phyloP scores from a whole-genome alignment of 495 filamentous ascomycete species.

The Aspergillus hancockii region DNA sequence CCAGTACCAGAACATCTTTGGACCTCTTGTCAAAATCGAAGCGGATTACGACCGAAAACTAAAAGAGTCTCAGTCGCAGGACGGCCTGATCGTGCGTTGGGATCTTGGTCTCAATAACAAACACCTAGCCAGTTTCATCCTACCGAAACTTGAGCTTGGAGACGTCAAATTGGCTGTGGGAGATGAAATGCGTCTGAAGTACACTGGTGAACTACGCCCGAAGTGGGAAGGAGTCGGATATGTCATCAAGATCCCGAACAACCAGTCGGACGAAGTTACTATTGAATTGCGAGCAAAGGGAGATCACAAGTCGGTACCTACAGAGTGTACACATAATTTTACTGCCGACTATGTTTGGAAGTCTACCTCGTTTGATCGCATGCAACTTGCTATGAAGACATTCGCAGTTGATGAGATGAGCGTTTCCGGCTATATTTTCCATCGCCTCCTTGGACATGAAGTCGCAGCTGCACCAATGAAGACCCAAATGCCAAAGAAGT shows the following conservation, averaged over 20 bases:
- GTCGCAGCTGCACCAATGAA: constrained; percentile 96
- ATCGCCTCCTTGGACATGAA: constrained; percentile 94
- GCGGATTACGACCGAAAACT: constrained; percentile 99
- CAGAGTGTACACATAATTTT: constrained; percentile 97
- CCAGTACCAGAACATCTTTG: constrained; percentile 99
- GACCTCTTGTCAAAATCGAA: constrained; percentile 97
- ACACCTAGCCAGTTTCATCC: constrained; percentile 90
- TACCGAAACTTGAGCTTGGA: constrained; percentile 95
- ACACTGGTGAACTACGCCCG: constrained; percentile 89
- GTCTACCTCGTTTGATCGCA: constrained; percentile 97
- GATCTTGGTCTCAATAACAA: constrained; percentile 97
- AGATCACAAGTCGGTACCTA: constrained; percentile 91
- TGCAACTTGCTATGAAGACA: constrained; percentile 99
- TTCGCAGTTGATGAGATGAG: constrained; percentile 98
- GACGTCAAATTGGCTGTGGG: constrained; percentile 98
- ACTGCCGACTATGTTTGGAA: constrained; percentile 99
- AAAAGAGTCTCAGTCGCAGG: constrained; percentile 97
- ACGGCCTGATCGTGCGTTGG: constrained; percentile 91
- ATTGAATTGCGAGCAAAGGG: constrained; percentile 90
- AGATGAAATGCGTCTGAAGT: constrained; percentile 97
- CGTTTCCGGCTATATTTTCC: constrained; percentile 98
- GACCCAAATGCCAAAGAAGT: constrained; percentile 93
- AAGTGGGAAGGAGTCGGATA: constrained; percentile 99
- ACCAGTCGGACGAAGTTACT: constrained; percentile 96
- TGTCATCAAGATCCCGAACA: constrained; percentile 99